phyloP scores from a whole-genome alignment of 257 asterid genomes.

The Petunia axillaris region DNA sequence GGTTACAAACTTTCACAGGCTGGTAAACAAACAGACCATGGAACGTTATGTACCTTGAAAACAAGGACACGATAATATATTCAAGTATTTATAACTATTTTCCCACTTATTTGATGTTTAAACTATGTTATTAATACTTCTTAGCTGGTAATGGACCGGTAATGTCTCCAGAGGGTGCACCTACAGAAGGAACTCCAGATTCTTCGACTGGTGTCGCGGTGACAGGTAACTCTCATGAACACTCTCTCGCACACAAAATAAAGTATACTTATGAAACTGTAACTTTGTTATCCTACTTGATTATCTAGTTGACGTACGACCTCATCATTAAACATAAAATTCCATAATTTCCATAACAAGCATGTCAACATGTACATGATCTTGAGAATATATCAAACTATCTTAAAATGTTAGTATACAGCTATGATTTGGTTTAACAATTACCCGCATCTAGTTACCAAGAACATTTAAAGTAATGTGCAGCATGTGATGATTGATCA shows the following conservation, averaged over 20 bases:
- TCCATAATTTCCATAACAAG: neutral
- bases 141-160: slow-evolving; percentile 64
- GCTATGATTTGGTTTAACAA: neutral
- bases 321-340: too few species aligned
- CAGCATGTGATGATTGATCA: neutral
- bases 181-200: slow-evolving; percentile 41
- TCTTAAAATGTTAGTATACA: too few species aligned
- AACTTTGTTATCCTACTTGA: too few species aligned
- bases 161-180: slow-evolving; percentile 64
- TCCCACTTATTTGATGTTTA: neutral
- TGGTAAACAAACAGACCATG: neutral
- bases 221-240: slow-evolving; percentile 39
- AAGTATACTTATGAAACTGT: too few species aligned
- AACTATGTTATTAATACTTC: neutral
- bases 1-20: neutral
- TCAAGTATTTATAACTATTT: neutral
- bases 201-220: slow-evolving; percentile 44
- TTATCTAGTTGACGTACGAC: too few species aligned
- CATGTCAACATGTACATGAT: neutral
- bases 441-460: neutral
- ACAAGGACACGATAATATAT: neutral
- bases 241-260: too few species aligned
- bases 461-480: too few species aligned
- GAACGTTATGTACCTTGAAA: too few species aligned
- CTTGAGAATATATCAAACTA: neutral